These are phyloP conservation scores for Claviceps sp. DNA, from an alignment of 2,329 filamentous ascomycete species.

Conservation along the genomic window DNA sequence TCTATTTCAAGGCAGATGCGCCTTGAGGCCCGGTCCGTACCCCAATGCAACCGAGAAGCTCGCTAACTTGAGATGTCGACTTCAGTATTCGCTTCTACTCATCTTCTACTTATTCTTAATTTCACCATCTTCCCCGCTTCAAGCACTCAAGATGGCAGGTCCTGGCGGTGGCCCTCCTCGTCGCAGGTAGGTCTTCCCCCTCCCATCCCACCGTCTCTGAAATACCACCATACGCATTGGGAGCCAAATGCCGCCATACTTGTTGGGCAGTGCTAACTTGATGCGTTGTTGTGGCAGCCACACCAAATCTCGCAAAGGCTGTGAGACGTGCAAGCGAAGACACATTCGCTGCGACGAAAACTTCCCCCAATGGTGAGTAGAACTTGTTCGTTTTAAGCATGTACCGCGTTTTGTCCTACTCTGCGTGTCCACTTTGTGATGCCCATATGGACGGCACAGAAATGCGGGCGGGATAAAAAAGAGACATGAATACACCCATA, in stretches of 20 bases:
- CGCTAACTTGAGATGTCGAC: not conserved
- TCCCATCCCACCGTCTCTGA: too few relatives aligned
- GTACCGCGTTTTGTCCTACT: not conserved
- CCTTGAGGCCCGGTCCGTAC: too few relatives aligned
- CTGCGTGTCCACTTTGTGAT: not conserved
- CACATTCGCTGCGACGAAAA: conserved; percentile 97
- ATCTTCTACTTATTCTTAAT: not conserved
- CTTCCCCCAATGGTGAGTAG: conserved; percentile 82
- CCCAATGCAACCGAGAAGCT: too few relatives aligned
- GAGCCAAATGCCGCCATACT: not conserved
- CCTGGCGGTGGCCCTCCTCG: conserved; percentile 86
- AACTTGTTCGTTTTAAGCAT: not conserved
- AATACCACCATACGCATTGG: not conserved
- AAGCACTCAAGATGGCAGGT: conserved; percentile 58
- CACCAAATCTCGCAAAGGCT: conserved; percentile 97
- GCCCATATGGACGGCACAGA: not conserved
- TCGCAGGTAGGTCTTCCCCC: conserved; percentile 37
- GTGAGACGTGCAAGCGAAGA: conserved; percentile 92
- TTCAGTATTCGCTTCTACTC: not conserved
- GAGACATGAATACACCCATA: not conserved
- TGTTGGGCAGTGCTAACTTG: conserved; percentile 8
- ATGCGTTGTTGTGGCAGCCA: conserved; percentile 44
- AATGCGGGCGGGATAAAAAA: not conserved
- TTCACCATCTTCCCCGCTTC: not conserved
- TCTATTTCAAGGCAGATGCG: too few relatives aligned